These are phyloP conservation scores for Psilocybe cyanescens DNA, from an alignment of 768 basidiomycete species.

Conservation along the genomic window DNA sequence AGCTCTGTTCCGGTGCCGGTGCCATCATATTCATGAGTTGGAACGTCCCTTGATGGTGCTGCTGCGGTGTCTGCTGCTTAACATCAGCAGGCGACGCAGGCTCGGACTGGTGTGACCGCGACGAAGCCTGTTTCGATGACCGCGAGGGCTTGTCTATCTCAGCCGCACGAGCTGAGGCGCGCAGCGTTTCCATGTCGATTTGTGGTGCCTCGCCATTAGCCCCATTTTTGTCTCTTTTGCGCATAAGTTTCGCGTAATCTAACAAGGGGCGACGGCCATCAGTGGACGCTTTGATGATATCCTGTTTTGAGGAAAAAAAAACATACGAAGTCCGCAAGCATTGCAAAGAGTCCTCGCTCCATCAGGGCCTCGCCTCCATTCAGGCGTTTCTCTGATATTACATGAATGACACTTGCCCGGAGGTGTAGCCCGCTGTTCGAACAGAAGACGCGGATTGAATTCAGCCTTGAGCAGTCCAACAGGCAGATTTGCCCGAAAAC, in stretches of 20 bases:
- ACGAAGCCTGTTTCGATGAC: slow-evolving; percentile 27
- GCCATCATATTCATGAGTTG: slow-evolving; percentile 49
- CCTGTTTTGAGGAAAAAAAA: slow-evolving; percentile 2
- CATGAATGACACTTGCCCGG: slow-evolving; percentile 89
- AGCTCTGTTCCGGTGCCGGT: slow-evolving; percentile 20
- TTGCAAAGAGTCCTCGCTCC: slow-evolving; percentile 85
- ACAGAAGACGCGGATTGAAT: slow-evolving; percentile 32
- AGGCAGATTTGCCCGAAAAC: slow-evolving; percentile 11
- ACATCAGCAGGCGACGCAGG: slow-evolving; percentile 33
- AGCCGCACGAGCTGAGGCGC: slow-evolving; percentile 69
- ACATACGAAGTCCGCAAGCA: slow-evolving; percentile 84
- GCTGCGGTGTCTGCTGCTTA: slow-evolving; percentile 29
- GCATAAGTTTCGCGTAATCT: slow-evolving; percentile 87
- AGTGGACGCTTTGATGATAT: slow-evolving; percentile 3
- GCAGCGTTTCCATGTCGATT: slow-evolving; percentile 78
- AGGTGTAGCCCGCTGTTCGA: slow-evolving; percentile 75
- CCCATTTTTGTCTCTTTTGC: slow-evolving; percentile 71
- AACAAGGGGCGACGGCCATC: background rate
- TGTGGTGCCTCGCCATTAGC: slow-evolving; percentile 57
- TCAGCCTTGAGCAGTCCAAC: slow-evolving; percentile 23
- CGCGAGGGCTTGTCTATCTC: slow-evolving; percentile 43
- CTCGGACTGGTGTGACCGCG: slow-evolving; percentile 29
- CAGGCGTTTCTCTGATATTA: slow-evolving; percentile 87
- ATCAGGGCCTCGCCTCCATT: slow-evolving; percentile 85
- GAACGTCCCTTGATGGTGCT: slow-evolving; percentile 62